Percentiles rank a stretch among this genome's conserved stretches.
phyloP scores from a whole-genome alignment of 2,329 filamentous ascomycete genomes.

The Ceratocystis huliohia region DNA sequence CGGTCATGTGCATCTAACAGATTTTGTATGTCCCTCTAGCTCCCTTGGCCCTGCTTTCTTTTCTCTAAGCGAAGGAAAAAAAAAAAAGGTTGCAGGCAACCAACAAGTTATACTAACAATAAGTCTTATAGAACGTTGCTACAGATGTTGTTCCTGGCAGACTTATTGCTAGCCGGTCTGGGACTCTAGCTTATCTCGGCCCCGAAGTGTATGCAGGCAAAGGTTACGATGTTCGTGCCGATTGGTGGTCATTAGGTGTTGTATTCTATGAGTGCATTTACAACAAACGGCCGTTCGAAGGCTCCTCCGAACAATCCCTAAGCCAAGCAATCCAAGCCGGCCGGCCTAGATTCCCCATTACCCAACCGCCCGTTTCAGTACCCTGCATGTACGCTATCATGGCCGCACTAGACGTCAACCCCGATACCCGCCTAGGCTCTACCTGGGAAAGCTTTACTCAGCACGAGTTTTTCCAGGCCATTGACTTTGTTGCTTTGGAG shows the following conservation, averaged over 20 bases:
- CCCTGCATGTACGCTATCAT: conserved; percentile 81
- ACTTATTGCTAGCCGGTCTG: conserved; percentile 84
- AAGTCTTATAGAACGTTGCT: conserved; percentile 64
- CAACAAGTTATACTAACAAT: conserved; percentile 28
- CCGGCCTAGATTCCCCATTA: conserved; percentile 79
- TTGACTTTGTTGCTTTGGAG: conserved; percentile 77
- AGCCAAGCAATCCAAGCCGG: conserved; percentile 70
- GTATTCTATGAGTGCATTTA: conserved; percentile 99
- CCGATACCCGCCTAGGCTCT: conserved; percentile 68
- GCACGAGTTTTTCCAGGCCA: conserved; percentile 75
- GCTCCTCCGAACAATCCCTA: conserved; percentile 68
- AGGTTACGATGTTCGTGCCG: conserved; percentile 79
- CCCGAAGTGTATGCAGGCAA: conserved; percentile 88
- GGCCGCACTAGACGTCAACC: conserved; percentile 68
- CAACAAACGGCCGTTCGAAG: conserved; percentile 95
- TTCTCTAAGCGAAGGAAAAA: not conserved
- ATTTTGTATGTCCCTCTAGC: conserved; percentile 58
- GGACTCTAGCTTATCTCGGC: conserved; percentile 86
- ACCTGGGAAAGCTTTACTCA: conserved; percentile 75
- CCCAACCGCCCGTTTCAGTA: conserved; percentile 77
- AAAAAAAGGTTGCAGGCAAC: not conserved
- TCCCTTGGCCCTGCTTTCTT: not conserved
- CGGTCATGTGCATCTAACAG: conserved; percentile 90
- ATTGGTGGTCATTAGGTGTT: conserved; percentile 98
- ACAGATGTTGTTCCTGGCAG: conserved; percentile 80